Evolutionary conservation across 2,329 filamentous ascomycete species (phyloP).

Genomic region (Fusarium metavorans): DNA sequence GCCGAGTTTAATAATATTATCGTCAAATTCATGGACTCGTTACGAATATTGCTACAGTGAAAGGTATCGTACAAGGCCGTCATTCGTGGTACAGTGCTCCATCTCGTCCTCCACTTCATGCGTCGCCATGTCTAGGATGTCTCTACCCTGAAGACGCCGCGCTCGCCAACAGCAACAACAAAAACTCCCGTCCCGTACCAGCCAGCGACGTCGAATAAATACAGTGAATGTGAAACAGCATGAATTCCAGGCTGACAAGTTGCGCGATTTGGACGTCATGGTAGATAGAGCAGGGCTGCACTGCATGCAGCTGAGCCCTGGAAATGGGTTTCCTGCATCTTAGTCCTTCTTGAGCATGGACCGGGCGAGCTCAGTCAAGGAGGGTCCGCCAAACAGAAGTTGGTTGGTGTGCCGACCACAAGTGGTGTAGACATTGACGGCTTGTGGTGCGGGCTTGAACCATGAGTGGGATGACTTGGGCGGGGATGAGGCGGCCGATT

Average conservation of each 20-base stretch:
- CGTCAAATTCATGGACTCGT: conserved; percentile 39
- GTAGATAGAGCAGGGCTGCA: neutral
- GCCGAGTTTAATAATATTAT: neutral
- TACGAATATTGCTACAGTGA: conserved; percentile 32
- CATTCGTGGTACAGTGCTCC: conserved; percentile 27
- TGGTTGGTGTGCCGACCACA: conserved; percentile 68
- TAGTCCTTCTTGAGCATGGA: conserved; percentile 53
- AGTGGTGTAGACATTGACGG: conserved; percentile 65
- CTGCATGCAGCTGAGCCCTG: neutral
- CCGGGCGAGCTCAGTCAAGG: conserved; percentile 57
- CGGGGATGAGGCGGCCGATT: conserved; percentile 42
- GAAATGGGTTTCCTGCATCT: conserved; percentile 7
- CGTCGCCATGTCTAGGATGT: conserved; percentile 12
- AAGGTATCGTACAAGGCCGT: conserved; percentile 32
- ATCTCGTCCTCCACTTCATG: conserved; percentile 4
- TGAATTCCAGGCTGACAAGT: conserved; percentile 9
- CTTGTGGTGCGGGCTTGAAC: conserved; percentile 52
- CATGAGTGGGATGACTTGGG: conserved; percentile 49
- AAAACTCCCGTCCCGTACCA: conserved; percentile 42
- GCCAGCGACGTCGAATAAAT: conserved; percentile 41
- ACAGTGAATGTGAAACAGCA: conserved; percentile 20
- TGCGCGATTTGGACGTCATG: conserved; percentile 20
- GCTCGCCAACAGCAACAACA: conserved; percentile 22
- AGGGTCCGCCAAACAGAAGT: conserved; percentile 64
- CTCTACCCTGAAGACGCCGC: conserved; percentile 33